A percentile compares a stretch with the other conserved stretches of the same genome.
phyloP scores from a whole-genome alignment of 2,329 filamentous ascomycete species.

The Phialophora chinensis region DNA sequence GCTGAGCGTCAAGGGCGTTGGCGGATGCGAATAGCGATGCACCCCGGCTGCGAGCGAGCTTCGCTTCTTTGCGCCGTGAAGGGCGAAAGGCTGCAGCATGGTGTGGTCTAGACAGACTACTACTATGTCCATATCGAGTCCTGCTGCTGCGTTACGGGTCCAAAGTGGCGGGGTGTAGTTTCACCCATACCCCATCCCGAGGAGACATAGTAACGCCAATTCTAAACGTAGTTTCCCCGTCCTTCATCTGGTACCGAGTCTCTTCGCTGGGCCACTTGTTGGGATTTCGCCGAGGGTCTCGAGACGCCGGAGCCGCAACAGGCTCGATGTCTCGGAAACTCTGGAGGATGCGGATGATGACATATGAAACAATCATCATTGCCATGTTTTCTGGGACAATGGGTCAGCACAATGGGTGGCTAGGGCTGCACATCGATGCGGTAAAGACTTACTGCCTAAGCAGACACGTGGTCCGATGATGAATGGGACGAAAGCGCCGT shows the following conservation, averaged over 20 bases:
- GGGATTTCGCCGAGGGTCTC: neutral
- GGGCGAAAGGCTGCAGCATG: neutral
- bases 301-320: conserved; percentile 6
- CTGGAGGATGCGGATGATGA: conserved; percentile 74
- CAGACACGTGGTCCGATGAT: conserved; percentile 60
- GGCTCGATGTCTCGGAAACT: conserved; percentile 66
- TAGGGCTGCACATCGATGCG: neutral
- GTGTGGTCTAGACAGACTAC: neutral
- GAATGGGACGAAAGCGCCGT: conserved; percentile 56
- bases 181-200: conserved; percentile 24
- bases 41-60: neutral
- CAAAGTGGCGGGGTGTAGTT: conserved; percentile 5
- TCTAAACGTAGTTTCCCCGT: conserved; percentile 19
- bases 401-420: neutral
- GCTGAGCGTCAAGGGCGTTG: neutral
- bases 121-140: neutral
- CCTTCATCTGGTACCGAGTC: conserved; percentile 23
- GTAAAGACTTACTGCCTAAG: conserved; percentile 59
- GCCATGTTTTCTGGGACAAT: conserved; percentile 69
- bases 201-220: conserved; percentile 25
- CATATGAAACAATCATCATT: conserved; percentile 70
- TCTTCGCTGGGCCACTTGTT: conserved; percentile 19
- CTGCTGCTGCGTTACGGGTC: neutral
- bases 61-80: neutral
- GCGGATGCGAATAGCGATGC: neutral